Evolutionary conservation across 768 basidiomycete species (phyloP), one percentile per base, ranked within the genome.

Genomic region (Phanerochaete carnosa): DNA sequence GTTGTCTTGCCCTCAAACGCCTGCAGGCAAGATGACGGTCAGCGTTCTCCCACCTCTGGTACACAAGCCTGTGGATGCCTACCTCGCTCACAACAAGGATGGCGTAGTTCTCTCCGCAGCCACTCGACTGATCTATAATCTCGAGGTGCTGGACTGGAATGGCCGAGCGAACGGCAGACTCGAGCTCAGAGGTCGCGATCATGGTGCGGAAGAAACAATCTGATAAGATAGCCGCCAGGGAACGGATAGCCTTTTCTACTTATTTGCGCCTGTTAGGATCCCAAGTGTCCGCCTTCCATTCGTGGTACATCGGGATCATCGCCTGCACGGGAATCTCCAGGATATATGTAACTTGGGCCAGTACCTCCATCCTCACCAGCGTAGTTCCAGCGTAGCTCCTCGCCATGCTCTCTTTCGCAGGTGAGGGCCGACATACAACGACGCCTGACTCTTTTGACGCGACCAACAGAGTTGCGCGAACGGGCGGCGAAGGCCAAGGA

Each of bases 1-100:
- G 89, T 92, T 13, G 79, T 80, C 74, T 91, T 90, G 7, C 90
- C 90, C 72, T 90, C 84, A 66, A 94, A 94, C 0, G 80, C 84
- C 87, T 90, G 37, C 32, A 37, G 49, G 33, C 13, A 29, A 22
- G 22, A 19, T 57, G 45, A 8, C 15, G 51, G 26, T 46, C 28
- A 55, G 32, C 15, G 8, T 22, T 5, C 19, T 29, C 22, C 26
- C 13, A 22, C 28, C 35, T 9, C 22, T 19, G 32, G 23, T 25
- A 15, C 60, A 51, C 32, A 23, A 39, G 7, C 46, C 47, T 28
- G 52, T 2, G 35, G 33, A 29, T 23, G 73, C 80, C 37, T 62
- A 88, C 89, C 69, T 88, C 84, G 76, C 90, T 92, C 65, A 94
- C 91, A 30, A 94, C 79, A 28, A 89, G 68, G 29, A 94, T 80